phyloP scores from a whole-genome alignment of 140 eudicot genomes.

The Bidens hawaiensis region DNA sequence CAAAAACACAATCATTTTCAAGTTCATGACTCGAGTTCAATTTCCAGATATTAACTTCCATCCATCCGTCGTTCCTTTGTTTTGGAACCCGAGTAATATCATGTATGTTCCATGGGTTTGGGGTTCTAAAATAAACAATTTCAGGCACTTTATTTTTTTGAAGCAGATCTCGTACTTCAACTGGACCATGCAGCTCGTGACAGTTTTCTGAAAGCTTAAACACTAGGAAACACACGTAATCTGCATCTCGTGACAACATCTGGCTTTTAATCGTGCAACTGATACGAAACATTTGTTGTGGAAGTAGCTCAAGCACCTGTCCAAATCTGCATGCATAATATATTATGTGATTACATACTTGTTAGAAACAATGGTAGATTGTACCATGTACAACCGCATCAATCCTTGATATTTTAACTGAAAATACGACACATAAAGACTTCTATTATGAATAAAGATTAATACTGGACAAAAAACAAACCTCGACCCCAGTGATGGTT shows the following conservation, averaged over 20 bases:
- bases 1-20: no score
- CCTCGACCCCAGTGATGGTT: neutral
- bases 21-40: neutral
- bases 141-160: neutral
- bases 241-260: neutral
- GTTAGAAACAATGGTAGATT: neutral
- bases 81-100: neutral
- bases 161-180: neutral
- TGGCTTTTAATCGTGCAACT: neutral
- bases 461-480: neutral
- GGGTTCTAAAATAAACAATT: neutral
- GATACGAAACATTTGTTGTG: neutral
- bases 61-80: slow-evolving; percentile 11
- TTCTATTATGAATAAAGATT: no score
- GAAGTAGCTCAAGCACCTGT: neutral
- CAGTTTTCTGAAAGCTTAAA: neutral
- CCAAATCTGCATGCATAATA: neutral
- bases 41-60: slow-evolving; percentile 12
- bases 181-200: neutral
- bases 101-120: slow-evolving; percentile 5
- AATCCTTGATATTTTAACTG: no score
- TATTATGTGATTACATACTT: no score
- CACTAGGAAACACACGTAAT: neutral
- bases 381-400: no score
- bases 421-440: neutral